Evolutionary conservation across 148 eudicot genomes (phyloP).

Genomic region (Vaccinium corymbosum): DNA sequence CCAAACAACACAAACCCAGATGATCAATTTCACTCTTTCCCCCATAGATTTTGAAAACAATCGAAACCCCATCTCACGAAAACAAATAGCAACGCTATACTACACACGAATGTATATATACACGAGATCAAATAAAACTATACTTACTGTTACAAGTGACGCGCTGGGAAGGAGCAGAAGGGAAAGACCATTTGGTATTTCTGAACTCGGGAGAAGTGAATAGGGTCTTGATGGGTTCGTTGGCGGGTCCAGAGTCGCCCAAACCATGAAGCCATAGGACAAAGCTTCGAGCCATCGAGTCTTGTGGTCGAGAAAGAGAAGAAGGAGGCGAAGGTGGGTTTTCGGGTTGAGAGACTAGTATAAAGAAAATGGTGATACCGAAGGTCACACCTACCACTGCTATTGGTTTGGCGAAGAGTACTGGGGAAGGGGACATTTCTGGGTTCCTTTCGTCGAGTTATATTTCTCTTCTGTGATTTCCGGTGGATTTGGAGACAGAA

Average conservation of each 20-base stretch:
- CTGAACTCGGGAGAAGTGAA: conserved; percentile 75
- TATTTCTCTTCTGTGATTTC: background rate
- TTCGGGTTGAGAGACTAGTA: conserved; percentile 27
- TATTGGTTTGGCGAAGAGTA: conserved; percentile 28
- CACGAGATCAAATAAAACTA: background rate
- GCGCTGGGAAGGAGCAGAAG: conserved; percentile 79
- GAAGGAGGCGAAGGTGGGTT: background rate
- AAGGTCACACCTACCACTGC: conserved; percentile 35
- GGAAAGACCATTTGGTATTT: conserved; percentile 70
- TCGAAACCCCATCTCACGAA: too few species aligned
- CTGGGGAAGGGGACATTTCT: background rate
- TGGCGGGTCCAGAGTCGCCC: conserved; percentile 96
- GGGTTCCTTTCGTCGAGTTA: background rate
- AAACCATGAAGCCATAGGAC: conserved; percentile 91
- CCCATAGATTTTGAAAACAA: too few species aligned
- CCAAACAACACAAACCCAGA: too few species aligned
- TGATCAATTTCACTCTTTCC: too few species aligned
- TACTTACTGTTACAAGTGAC: conserved; percentile 81
- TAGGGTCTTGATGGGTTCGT: conserved; percentile 73
- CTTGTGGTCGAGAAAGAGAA: conserved; percentile 9
- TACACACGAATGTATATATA: too few species aligned
- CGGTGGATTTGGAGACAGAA: background rate
- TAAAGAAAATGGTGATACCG: conserved; percentile 40
- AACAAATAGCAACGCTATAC: too few species aligned
- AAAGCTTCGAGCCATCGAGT: conserved; percentile 58